A percentile compares a stretch with the other conserved stretches of the same genome.
Conservation (phyloP, 192 early-diverging fungal genomes). For the Cetraspora pellucida region DNA sequence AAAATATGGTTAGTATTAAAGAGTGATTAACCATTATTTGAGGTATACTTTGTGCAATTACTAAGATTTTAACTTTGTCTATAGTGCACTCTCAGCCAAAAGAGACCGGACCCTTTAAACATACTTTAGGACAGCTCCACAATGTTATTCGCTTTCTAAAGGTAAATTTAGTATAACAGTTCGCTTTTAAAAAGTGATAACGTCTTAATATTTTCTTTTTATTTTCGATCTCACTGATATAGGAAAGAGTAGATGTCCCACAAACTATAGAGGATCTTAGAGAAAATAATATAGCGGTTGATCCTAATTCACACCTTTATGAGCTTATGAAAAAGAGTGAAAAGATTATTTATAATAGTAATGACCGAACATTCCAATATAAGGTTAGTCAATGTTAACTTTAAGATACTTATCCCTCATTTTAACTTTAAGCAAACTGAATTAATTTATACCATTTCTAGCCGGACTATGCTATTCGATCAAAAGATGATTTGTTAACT, state of each 20-base stretch:
- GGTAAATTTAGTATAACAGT: constrained; percentile 33
- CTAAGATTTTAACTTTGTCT: not conserved
- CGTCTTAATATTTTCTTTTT: constrained; percentile 9
- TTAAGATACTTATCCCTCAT: not conserved
- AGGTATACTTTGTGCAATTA: too few species aligned
- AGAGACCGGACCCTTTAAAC: constrained; percentile 54
- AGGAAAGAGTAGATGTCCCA: constrained; percentile 56
- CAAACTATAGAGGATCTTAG: constrained; percentile 53
- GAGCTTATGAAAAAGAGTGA: constrained; percentile 45
- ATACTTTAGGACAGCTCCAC: constrained; percentile 57
- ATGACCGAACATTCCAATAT: constrained; percentile 67
- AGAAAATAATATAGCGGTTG: too few species aligned
- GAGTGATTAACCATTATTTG: too few species aligned
- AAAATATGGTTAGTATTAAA: too few species aligned
- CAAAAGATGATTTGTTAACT: constrained; percentile 69
- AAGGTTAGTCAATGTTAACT: constrained; percentile 46
- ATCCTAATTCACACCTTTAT: too few species aligned
- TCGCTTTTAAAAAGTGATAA: not conserved
- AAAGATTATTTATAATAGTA: constrained; percentile 63
- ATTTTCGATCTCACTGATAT: not conserved
- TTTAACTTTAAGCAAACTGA: not conserved
- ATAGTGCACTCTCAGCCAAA: constrained; percentile 61
- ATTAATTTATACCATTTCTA: constrained; percentile 21
- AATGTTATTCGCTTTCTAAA: constrained; percentile 60
- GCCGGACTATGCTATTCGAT: constrained; percentile 72